These are phyloP conservation scores for Linnemannia elongata DNA, from an alignment of 192 early-diverging fungal genomes.

Conservation along the genomic window DNA sequence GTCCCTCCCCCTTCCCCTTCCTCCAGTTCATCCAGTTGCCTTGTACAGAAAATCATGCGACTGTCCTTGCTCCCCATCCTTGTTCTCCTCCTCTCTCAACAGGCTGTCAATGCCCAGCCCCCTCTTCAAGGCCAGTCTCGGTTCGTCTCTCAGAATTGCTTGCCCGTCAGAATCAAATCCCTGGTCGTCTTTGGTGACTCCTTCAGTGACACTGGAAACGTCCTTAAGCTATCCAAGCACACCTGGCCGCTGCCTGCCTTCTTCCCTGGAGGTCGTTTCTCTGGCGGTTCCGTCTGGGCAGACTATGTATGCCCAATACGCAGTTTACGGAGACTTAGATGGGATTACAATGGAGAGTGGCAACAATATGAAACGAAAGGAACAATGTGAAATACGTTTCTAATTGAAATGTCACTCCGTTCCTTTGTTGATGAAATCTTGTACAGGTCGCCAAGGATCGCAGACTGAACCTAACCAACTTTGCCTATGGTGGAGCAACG, in stretches of 20 bases:
- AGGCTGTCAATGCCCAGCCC: conserved; percentile 5
- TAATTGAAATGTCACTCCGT: background rate
- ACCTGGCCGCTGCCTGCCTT: conserved; percentile 22
- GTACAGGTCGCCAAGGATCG: conserved; percentile 23
- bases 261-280: conserved; percentile 56
- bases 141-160: background rate
- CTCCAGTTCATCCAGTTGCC: background rate
- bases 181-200: conserved; percentile 46
- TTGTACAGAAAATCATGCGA: background rate
- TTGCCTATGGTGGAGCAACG: conserved; percentile 63
- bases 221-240: conserved; percentile 18
- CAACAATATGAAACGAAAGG: background rate
- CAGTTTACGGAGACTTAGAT: background rate
- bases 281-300: conserved; percentile 61
- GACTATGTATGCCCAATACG: conserved; percentile 52
- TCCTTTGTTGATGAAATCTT: background rate
- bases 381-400: background rate
- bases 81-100: background rate
- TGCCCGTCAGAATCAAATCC: background rate
- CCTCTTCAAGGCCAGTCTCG: background rate
- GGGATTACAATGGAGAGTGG: background rate
- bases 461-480: conserved; percentile 52
- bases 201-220: conserved; percentile 38
- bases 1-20: background rate
- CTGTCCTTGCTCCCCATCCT: background rate